phyloP scores from a whole-genome alignment of 305 asterid genomes.

The Solanum hybrid region DNA sequence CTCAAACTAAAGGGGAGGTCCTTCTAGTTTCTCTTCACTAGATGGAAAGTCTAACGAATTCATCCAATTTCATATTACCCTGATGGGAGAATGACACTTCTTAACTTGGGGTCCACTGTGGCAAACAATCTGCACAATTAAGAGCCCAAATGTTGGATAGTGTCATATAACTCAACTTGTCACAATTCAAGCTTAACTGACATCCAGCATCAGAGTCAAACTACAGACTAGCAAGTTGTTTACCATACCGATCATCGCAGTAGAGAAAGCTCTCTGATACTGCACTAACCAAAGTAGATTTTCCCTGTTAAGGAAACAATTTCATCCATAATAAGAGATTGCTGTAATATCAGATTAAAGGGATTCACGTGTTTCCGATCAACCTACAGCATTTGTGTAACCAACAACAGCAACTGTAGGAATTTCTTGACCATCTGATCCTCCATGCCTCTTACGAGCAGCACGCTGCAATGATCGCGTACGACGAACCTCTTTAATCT shows the following conservation, averaged over 20 bases:
- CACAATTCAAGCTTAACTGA: neutral
- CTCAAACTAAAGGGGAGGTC: neutral
- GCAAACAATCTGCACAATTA: conserved; percentile 77
- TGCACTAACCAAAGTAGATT: conserved; percentile 78
- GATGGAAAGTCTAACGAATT: neutral
- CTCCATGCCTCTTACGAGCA: conserved; percentile 73
- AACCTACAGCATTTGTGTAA: conserved; percentile 92
- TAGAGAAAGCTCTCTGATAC: conserved; percentile 67
- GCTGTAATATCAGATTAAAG: conserved; percentile 9
- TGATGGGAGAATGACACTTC: conserved; percentile 81
- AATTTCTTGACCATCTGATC: conserved; percentile 52
- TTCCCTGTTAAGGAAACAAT: conserved; percentile 52
- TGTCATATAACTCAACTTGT: neutral
- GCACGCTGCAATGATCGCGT: conserved; percentile 86
- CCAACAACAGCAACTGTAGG: conserved; percentile 93
- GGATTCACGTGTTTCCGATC: conserved; percentile 5
- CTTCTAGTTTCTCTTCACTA: neutral
- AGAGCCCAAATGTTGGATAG: conserved; percentile 8
- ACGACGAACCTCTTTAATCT: conserved; percentile 87
- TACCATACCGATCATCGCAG: conserved; percentile 78
- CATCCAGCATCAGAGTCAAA: neutral
- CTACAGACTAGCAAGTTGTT: conserved; percentile 3
- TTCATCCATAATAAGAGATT: conserved; percentile 2
- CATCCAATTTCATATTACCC: conserved; percentile 44
- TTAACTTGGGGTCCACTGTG: conserved; percentile 87